phyloP scores from a whole-genome alignment of 106 monocot species.

The Alisma plantagoaquatica region DNA sequence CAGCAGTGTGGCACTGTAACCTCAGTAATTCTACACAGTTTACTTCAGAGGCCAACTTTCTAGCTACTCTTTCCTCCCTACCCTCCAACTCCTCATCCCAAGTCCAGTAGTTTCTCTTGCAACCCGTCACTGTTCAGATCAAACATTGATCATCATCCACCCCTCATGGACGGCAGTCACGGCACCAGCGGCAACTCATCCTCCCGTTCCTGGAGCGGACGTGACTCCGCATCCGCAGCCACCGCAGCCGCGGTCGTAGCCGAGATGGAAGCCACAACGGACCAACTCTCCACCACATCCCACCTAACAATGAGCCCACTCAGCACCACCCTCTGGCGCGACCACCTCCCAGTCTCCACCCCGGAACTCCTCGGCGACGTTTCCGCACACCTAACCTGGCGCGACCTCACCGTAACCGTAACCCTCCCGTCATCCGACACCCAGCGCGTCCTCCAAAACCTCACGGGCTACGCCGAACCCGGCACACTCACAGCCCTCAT shows the following conservation, averaged over 20 bases:
- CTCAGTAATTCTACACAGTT: too few relatives aligned
- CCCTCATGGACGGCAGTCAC: too few relatives aligned
- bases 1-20: too few relatives aligned
- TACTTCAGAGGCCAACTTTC: too few relatives aligned
- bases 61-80: too few relatives aligned
- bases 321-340: conserved; percentile 17
- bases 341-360: conserved; percentile 7
- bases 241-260: conserved; percentile 51
- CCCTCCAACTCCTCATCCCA: too few relatives aligned
- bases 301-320: conserved; percentile 20
- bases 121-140: too few relatives aligned
- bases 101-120: too few relatives aligned
- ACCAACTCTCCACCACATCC: conserved; percentile 26
- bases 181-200: too few relatives aligned
- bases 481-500: conserved; percentile 6
- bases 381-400: conserved; percentile 6
- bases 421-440: not conserved
- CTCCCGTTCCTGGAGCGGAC: too few relatives aligned
- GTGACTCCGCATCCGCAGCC: too few relatives aligned
- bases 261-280: conserved; percentile 54
- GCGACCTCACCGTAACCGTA: conserved; percentile 8
- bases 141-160: too few relatives aligned
- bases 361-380: conserved; percentile 18
- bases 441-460: not conserved
- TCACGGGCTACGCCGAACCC: conserved; percentile 9